phyloP scores from a whole-genome alignment of 805 yeast species.

The Starmerella floris region DNA sequence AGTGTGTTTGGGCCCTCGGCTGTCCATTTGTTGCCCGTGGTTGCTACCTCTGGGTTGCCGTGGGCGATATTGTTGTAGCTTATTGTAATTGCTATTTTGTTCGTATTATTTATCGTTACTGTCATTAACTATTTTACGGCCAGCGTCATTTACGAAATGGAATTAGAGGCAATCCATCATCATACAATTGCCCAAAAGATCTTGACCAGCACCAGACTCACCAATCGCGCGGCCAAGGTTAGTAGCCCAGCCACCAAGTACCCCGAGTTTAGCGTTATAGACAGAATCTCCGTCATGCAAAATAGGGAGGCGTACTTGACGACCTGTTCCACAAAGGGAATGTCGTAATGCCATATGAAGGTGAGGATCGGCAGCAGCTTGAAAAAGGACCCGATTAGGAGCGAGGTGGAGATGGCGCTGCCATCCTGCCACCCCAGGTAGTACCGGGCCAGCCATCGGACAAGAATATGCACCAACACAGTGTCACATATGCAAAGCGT shows the following conservation, averaged over 20 bases:
- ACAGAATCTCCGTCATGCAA: slow-evolving; percentile 52
- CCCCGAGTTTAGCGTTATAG: slow-evolving; percentile 32
- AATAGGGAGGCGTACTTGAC: slow-evolving; percentile 49
- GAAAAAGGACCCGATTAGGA: slow-evolving; percentile 63
- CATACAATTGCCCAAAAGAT: slow-evolving; percentile 10
- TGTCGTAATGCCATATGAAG: slow-evolving; percentile 94
- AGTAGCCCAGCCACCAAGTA: slow-evolving; percentile 25
- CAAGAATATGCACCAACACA: slow-evolving; percentile 25
- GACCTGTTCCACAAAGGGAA: slow-evolving; percentile 46
- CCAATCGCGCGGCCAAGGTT: slow-evolving; percentile 14
- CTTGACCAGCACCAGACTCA: not conserved
- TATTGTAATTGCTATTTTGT: too few relatives aligned
- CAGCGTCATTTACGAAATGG: too few relatives aligned
- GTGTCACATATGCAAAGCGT: slow-evolving; percentile 29
- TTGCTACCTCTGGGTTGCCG: too few relatives aligned
- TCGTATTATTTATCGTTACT: too few relatives aligned
- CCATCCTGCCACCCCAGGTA: slow-evolving; percentile 31
- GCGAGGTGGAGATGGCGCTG: slow-evolving; percentile 46
- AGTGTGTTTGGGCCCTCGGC: too few relatives aligned
- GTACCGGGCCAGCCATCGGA: slow-evolving; percentile 28
- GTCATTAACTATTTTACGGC: too few relatives aligned
- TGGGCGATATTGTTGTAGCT: too few relatives aligned
- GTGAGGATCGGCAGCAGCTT: slow-evolving; percentile 80
- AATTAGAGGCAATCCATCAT: too few relatives aligned
- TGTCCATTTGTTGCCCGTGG: too few relatives aligned